A percentile compares a stretch with the other conserved stretches of the same genome.
phyloP scores from a whole-genome alignment of 2,329 filamentous ascomycete genomes.

The Fusarium staphyleae region DNA sequence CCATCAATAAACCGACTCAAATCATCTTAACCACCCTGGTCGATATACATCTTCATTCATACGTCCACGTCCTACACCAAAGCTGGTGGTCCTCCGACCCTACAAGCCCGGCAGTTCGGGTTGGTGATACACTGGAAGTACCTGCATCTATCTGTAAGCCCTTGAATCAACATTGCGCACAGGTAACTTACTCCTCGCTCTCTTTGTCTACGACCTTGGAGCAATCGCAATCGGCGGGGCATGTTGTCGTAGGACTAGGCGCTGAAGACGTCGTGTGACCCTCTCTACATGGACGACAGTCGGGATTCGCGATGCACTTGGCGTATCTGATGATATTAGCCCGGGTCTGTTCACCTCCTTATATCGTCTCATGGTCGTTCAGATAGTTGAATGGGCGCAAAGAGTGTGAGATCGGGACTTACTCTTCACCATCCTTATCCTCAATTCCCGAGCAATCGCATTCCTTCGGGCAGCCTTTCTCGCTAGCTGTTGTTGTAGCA shows the following conservation, averaged over 20 bases:
- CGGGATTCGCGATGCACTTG: conserved; percentile 40
- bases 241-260: conserved; percentile 2
- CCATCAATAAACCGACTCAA: too few relatives aligned
- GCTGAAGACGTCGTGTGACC: conserved; percentile 12
- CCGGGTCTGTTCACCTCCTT: not conserved
- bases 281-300: conserved; percentile 38
- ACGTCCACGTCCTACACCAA: not conserved
- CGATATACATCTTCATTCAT: not conserved
- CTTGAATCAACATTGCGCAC: not conserved
- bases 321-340: conserved; percentile 35
- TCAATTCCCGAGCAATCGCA: conserved; percentile 42
- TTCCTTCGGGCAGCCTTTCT: conserved; percentile 18
- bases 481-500: conserved; percentile 11
- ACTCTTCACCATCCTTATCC: conserved; percentile 39
- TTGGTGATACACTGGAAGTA: conserved; percentile 48
- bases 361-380: too few relatives aligned
- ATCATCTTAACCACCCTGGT: not conserved
- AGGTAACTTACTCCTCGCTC: conserved; percentile 40
- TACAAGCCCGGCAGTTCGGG: conserved; percentile 37
- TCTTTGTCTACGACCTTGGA: conserved; percentile 36
- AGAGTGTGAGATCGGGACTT: not conserved
- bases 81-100: not conserved
- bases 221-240: conserved; percentile 35
- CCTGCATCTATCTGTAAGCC: conserved; percentile 31
- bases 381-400: not conserved